Evolutionary conservation across 345 rosid species (phyloP), one percentile per base, ranked within the genome.

Genomic region (Pseudoturritis turrita): DNA sequence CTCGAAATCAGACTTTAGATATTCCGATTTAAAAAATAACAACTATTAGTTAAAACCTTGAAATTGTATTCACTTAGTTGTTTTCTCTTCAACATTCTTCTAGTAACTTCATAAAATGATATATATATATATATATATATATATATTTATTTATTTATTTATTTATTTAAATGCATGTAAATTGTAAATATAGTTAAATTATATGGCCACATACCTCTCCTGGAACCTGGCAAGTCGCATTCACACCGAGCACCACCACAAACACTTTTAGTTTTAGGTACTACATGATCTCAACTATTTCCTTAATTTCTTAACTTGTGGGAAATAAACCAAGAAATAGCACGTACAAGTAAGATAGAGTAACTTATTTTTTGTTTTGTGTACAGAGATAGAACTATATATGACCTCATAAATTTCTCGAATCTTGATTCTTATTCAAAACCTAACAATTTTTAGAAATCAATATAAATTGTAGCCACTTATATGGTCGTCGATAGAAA

Each of bases 191-290:
- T 18, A n/a, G 18, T 41, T 13, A 50, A 33, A 37, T 35, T 21
- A 39, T 39, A 58, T 66, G 78, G 68, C 68, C 46, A 59, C 47
- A 67, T 59, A 46, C 17, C n/a, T 50, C 47, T 66, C 68, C 72
- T 58, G 12, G 73, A 74, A 74, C 78, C 68, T 74, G 68, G 73
- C 73, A 59, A 74, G 78, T 74, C 68, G 18, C 49, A 67, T 41
- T 74, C 68, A 74, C 56, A 74, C 47, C 12, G 25, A 36, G 7
- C 41, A 56, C 40, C 51, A 66, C 65, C 60, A 58, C 61, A 58
- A 47, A 74, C 21, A 50, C 40, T 15, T 74, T 33, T 65, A 26
- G 60, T 53, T 56, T 57, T 26, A 40, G 14, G 21, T 56, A 37
- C 39, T 45, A 50, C 59, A 37, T 46, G 6, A 47, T 47, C 72